A percentile compares a stretch with the other conserved stretches of the same genome.
Evolutionary conservation across 768 basidiomycete species (phyloP).

Genomic region (Floccularia luteovirens): DNA sequence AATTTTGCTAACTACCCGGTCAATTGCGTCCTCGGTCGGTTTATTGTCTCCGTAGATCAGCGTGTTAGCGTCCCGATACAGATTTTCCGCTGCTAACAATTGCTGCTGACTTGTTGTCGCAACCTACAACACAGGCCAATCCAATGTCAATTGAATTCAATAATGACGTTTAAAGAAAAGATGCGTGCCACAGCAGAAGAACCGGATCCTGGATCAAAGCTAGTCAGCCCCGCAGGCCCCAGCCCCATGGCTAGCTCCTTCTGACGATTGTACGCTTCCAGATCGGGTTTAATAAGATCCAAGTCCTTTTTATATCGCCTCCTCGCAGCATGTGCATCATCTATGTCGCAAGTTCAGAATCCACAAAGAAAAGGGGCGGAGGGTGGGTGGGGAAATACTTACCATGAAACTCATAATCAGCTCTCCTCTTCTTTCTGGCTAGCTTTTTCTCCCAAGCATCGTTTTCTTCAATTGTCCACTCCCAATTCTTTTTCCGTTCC

Average conservation of each 20-base stretch:
- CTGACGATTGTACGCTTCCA: slow-evolving; percentile 81
- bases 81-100: slow-evolving; percentile 63
- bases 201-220: slow-evolving; percentile 41
- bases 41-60: slow-evolving; percentile 93
- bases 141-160: slow-evolving; percentile 5
- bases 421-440: slow-evolving; percentile 74
- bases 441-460: slow-evolving; percentile 94
- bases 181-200: slow-evolving; percentile 25
- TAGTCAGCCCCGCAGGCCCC: slow-evolving; percentile 59
- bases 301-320: slow-evolving; percentile 90
- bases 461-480: slow-evolving; percentile 92
- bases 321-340: slow-evolving; percentile 85
- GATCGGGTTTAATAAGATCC: slow-evolving; percentile 80
- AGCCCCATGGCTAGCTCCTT: slow-evolving; percentile 81
- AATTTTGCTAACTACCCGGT: slow-evolving; percentile 84
- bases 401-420: slow-evolving; percentile 92
- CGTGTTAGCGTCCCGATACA: slow-evolving; percentile 92
- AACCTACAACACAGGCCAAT: slow-evolving; percentile 23
- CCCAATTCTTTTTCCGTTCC: slow-evolving; percentile 90
- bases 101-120: slow-evolving; percentile 54
- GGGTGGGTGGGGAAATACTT: slow-evolving; percentile 18
- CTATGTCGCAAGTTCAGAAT: slow-evolving; percentile 34
- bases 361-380: slow-evolving; percentile 1
- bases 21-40: slow-evolving; percentile 92
- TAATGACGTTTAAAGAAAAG: not conserved